These are phyloP conservation scores for Anisodus acutangulus DNA, from an alignment of 257 asterid genomes.

Conservation along the genomic window DNA sequence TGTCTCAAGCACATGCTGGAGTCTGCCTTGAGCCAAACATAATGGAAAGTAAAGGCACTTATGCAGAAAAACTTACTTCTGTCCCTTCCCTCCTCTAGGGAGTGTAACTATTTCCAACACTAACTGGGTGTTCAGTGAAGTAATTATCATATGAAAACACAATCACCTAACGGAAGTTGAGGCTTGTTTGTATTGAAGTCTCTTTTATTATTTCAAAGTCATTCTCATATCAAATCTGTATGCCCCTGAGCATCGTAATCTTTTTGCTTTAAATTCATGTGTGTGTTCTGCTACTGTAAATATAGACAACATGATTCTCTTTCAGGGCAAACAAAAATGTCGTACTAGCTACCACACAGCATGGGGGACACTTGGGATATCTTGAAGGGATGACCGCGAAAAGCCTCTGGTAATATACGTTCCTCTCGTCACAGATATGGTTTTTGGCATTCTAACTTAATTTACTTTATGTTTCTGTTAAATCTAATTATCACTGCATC, in stretches of 20 bases:
- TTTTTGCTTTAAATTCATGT: background rate
- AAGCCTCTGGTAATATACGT: slow-evolving; percentile 58
- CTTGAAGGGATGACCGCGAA: slow-evolving; percentile 76
- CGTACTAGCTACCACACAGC: slow-evolving; percentile 73
- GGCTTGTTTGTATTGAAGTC: background rate
- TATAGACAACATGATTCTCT: background rate
- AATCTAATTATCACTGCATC: background rate
- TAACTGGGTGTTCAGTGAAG: background rate
- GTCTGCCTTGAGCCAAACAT: background rate
- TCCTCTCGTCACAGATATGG: background rate
- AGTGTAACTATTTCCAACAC: background rate
- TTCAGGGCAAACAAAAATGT: slow-evolving; percentile 70
- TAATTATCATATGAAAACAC: background rate
- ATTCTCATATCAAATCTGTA: background rate
- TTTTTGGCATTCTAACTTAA: background rate
- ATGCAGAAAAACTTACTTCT: background rate
- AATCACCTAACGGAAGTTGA: background rate
- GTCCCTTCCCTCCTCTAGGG: background rate
- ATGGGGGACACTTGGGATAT: slow-evolving; percentile 84
- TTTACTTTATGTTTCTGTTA: background rate
- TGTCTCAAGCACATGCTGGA: background rate
- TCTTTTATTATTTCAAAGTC: slow-evolving; percentile 1
- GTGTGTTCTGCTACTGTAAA: slow-evolving; percentile 1
- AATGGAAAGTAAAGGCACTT: background rate
- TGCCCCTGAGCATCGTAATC: background rate